phyloP scores from a whole-genome alignment of 2,329 filamentous ascomycete genomes.

The Metarhizium rileyi region DNA sequence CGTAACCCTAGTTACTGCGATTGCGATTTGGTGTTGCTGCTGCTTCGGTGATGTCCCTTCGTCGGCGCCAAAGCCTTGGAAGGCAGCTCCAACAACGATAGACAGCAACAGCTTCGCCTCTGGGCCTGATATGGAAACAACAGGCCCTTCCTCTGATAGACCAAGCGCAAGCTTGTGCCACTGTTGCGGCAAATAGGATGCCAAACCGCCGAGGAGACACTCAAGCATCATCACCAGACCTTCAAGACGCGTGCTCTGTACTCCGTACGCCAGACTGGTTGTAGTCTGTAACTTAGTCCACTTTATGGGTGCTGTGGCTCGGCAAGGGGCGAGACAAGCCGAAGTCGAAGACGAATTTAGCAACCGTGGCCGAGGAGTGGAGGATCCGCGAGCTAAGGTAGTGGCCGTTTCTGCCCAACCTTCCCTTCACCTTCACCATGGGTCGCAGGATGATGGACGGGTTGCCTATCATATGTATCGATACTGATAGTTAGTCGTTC shows the following conservation, averaged over 20 bases:
- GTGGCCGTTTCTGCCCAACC: slow-evolving; percentile 7
- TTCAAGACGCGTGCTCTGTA: background rate
- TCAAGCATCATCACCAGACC: background rate
- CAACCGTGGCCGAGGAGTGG: background rate
- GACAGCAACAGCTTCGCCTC: slow-evolving; percentile 4
- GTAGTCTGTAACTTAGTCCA: too few species aligned
- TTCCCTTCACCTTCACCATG: background rate
- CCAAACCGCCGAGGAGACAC: background rate
- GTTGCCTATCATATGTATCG: background rate
- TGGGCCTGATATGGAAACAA: slow-evolving; percentile 2
- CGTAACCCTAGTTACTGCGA: too few species aligned
- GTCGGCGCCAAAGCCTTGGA: background rate
- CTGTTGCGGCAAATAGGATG: slow-evolving; percentile 4
- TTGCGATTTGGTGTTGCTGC: slow-evolving; percentile 5
- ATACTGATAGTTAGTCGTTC: background rate
- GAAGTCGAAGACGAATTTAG: background rate
- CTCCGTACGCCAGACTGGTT: too few species aligned
- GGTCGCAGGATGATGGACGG: too few species aligned
- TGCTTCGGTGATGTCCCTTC: slow-evolving; percentile 13
- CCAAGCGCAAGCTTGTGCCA: slow-evolving; percentile 4
- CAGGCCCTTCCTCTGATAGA: background rate
- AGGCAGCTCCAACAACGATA: background rate
- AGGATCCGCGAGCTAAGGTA: background rate
- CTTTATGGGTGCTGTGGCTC: slow-evolving; percentile 1
- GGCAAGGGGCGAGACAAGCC: background rate